Evolutionary conservation across 129 eudicot genomes (phyloP).

Genomic region (Pulicaria dysenterica): DNA sequence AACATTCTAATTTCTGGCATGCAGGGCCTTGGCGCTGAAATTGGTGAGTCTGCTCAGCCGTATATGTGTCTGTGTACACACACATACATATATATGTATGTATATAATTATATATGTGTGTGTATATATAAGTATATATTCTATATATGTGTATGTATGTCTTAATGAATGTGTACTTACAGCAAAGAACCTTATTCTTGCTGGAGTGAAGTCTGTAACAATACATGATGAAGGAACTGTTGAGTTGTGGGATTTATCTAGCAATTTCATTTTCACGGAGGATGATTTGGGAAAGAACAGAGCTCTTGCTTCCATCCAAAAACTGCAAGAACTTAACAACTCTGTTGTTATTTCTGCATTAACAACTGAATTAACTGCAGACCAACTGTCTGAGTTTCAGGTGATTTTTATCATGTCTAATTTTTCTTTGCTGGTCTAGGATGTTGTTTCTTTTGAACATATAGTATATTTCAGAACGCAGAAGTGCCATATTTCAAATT

Average conservation of each 20-base stretch:
- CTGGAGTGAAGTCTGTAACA: conserved; percentile 96
- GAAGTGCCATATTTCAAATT: not conserved
- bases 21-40: conserved; percentile 96
- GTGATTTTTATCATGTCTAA: conserved; percentile 33
- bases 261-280: conserved; percentile 74
- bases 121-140: too few species aligned
- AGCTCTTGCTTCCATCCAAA: conserved; percentile 77
- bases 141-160: not conserved
- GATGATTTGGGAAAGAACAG: conserved; percentile 87
- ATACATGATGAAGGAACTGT: conserved; percentile 80
- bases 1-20: conserved; percentile 78
- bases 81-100: too few species aligned
- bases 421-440: conserved; percentile 11
- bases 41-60: conserved; percentile 49
- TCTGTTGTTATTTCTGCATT: conserved; percentile 65
- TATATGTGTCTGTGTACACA: not conserved
- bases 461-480: not conserved
- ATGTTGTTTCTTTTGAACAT: not conserved
- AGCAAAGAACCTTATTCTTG: conserved; percentile 93
- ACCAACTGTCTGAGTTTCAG: conserved; percentile 77
- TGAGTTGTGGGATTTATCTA: conserved; percentile 88
- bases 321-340: conserved; percentile 89
- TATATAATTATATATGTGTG: too few species aligned
- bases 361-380: conserved; percentile 64
- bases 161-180: conserved; percentile 14